A percentile compares a stretch with the other conserved stretches of the same genome.
These are phyloP conservation scores for Phytophthora tentaculata DNA, from an alignment of 352 stramenopile genomes.

Conservation along the genomic window DNA sequence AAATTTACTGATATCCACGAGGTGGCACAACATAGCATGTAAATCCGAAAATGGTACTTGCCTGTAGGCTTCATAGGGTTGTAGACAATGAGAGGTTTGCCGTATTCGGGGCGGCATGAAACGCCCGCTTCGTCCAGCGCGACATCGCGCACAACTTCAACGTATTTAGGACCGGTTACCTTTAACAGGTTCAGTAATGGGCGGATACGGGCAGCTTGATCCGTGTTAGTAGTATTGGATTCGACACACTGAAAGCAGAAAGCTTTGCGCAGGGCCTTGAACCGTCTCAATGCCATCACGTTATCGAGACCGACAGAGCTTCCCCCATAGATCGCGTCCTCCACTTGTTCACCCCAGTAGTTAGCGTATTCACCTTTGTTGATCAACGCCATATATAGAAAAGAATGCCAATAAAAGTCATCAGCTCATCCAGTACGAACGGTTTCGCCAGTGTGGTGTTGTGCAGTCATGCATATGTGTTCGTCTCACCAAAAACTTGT, in stretches of 20 bases:
- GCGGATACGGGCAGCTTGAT: background rate
- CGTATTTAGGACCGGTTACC: background rate
- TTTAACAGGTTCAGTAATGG: background rate
- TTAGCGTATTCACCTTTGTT: background rate
- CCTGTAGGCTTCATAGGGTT: background rate
- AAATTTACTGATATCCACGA: background rate
- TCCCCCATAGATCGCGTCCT: background rate
- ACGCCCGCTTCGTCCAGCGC: background rate
- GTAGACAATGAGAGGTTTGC: background rate
- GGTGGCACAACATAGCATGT: background rate
- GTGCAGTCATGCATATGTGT: too few relatives aligned
- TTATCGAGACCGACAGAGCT: background rate
- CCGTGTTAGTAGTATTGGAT: background rate
- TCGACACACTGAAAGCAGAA: background rate
- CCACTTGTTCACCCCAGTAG: too few relatives aligned
- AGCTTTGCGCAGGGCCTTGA: background rate
- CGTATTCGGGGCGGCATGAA: background rate
- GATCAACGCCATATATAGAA: background rate
- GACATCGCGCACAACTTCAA: background rate
- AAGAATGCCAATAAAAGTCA: background rate
- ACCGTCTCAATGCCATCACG: background rate
- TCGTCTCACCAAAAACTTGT: too few relatives aligned
- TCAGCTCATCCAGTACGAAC: too few relatives aligned
- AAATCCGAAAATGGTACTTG: background rate
- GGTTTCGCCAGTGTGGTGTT: too few relatives aligned